Conservation (phyloP, 352 stramenopile species). For the Phytophthora quininea region DNA sequence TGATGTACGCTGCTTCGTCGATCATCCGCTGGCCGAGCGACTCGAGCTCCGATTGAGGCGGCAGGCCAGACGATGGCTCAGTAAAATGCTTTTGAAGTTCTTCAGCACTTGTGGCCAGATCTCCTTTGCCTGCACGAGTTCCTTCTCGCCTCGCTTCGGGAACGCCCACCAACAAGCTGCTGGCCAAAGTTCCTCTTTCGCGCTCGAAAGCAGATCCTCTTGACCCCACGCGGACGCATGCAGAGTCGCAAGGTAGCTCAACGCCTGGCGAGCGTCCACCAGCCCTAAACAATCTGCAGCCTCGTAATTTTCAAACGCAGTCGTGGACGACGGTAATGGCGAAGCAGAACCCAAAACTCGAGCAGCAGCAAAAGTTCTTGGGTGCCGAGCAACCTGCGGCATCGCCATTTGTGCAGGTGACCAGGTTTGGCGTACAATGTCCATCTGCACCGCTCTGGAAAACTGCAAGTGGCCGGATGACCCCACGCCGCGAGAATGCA, state of each 20-base stretch:
- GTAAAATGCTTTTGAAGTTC: conserved; percentile 35
- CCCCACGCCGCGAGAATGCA: conserved; percentile 37
- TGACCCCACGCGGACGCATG: conserved; percentile 46
- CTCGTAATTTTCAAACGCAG: conserved; percentile 32
- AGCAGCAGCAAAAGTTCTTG: conserved; percentile 65
- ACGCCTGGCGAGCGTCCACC: conserved; percentile 42
- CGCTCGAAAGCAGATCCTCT: conserved; percentile 34
- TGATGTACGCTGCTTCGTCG: conserved; percentile 56
- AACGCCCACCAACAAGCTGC: conserved; percentile 66
- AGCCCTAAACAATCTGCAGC: conserved; percentile 44
- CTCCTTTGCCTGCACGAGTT: conserved; percentile 38
- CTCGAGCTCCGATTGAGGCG: conserved; percentile 15
- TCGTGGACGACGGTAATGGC: conserved; percentile 1
- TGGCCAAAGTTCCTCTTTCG: conserved; percentile 43
- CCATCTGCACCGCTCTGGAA: conserved; percentile 40
- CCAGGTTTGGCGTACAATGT: conserved; percentile 14
- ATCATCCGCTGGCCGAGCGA: conserved; percentile 56
- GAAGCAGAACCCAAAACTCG: conserved; percentile 35
- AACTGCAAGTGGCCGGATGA: conserved; percentile 59
- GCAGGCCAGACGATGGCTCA: conserved; percentile 12
- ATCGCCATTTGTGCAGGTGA: conserved; percentile 6
- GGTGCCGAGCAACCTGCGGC: conserved; percentile 16
- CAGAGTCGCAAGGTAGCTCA: conserved; percentile 56
- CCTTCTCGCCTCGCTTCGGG: conserved; percentile 53
- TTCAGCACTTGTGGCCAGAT: conserved; percentile 52